Percentiles rank a stretch among this genome's conserved stretches.
These are phyloP conservation scores for Phialophora macrospora DNA, from an alignment of 2,329 filamentous ascomycete species.

Conservation along the genomic window DNA sequence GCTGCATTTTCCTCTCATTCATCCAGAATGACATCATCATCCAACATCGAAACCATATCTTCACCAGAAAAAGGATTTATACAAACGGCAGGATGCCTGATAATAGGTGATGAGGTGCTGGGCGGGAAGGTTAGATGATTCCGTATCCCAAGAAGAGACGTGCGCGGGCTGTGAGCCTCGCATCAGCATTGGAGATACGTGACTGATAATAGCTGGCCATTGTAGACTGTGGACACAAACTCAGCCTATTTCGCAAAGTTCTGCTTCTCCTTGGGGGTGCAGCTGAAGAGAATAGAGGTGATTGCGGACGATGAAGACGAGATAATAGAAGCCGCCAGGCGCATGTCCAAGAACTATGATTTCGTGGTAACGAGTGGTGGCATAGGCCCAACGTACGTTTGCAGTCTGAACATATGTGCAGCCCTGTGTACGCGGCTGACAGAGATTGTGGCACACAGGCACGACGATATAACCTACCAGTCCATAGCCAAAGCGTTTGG, in stretches of 20 bases:
- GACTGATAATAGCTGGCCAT: constrained; percentile 12
- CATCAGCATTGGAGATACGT: not conserved
- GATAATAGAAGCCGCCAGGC: constrained; percentile 81
- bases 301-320: constrained; percentile 90
- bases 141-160: not conserved
- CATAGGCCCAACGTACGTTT: constrained; percentile 85
- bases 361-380: constrained; percentile 95
- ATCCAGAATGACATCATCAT: constrained; percentile 53
- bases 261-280: constrained; percentile 68
- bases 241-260: constrained; percentile 68
- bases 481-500: constrained; percentile 90
- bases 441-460: constrained; percentile 57
- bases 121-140: constrained; percentile 75
- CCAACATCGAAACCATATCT: constrained; percentile 39
- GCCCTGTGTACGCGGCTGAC: constrained; percentile 6
- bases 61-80: constrained; percentile 62
- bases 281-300: constrained; percentile 85
- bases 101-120: constrained; percentile 90
- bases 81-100: constrained; percentile 86
- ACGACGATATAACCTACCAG: constrained; percentile 97
- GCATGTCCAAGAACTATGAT: constrained; percentile 90
- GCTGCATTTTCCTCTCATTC: constrained; percentile 42
- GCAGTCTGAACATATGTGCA: not conserved
- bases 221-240: constrained; percentile 69
- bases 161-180: not conserved